Conservation (phyloP, 2,329 filamentous ascomycete genomes). For the Chaetomium sp. region DNA sequence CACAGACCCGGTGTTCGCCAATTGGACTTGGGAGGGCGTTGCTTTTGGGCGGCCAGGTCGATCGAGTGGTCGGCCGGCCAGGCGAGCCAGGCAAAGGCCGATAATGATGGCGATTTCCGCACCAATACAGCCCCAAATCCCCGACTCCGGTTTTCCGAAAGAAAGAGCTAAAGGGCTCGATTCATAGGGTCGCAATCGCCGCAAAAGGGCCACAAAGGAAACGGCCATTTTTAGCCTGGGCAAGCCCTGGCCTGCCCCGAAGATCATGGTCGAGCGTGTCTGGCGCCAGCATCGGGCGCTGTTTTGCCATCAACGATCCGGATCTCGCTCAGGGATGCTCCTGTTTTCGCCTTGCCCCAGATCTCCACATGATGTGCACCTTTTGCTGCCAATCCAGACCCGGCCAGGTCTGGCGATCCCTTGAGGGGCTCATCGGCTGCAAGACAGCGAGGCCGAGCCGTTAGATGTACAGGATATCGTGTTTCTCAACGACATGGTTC, state of each 20-base stretch:
- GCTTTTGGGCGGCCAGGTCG: conserved; percentile 19
- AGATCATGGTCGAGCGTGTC: conserved; percentile 31
- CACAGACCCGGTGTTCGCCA: conserved; percentile 17
- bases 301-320: conserved; percentile 24
- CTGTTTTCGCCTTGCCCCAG: conserved; percentile 22
- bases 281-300: conserved; percentile 26
- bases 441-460: no score
- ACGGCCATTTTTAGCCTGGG: conserved; percentile 23
- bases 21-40: conserved; percentile 16
- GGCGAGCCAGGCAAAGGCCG: conserved; percentile 2
- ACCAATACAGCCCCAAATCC: conserved; percentile 18
- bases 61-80: conserved; percentile 21
- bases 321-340: conserved; percentile 18
- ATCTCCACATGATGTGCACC: conserved; percentile 23
- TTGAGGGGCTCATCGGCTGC: background rate
- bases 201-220: conserved; percentile 13
- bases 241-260: conserved; percentile 23
- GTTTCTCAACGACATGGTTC: no score
- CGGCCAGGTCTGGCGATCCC: conserved; percentile 10
- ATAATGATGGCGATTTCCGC: no score
- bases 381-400: conserved; percentile 22
- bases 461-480: no score
- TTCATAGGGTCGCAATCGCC: conserved; percentile 8
- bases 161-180: no score
- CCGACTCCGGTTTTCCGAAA: conserved; percentile 20